Evolutionary conservation across 352 stramenopile species (phyloP), one percentile per base, ranked within the genome.

Genomic region (Pythium coloratum): DNA sequence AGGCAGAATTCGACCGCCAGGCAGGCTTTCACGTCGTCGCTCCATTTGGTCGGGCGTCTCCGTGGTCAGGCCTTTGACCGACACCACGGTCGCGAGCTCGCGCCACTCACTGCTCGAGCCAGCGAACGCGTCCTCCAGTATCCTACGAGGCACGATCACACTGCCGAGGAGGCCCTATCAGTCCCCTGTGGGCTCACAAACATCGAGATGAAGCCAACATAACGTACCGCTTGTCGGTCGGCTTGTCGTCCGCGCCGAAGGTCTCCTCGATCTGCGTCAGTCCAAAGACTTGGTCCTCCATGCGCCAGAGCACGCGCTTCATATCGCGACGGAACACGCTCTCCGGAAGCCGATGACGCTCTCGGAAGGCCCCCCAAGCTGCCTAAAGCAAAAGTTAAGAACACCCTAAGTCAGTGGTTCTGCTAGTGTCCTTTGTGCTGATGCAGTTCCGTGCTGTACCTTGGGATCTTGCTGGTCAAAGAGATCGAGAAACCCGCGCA

Each of bases 391-490:
- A 20, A 1, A 18, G 18, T 30, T 30, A 30, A 30, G 28, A 51
- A 8, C 10, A 16, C 13, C 20, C 20, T 24, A 6, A 55, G 26
- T 16, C 20, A 59, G 62, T 24, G 61, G n/a, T 28, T 32, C 7
- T n/a, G 46, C 6, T 40, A 40, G 16, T 3, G 33, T 9, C 9
- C 30, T 51, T 30, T 2, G 7, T 33, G 44, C 18, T 28, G 18
- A 8, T 26, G 7, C 44, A 28, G 6, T 54, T 54, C 13, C 18
- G 3, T 54, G 3, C 14, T 24, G 34, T 57, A 90, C 84, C 73
- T 90, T 90, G 20, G 84, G 86, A 7, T 92, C 78, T 1, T 84
- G 68, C 28, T 80, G 64, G 24, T 86, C 68, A 53, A 92, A 92
- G 44, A 92, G 72, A 32, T 56, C 54, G 18, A 64, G 53, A 51